Conservation (phyloP, 306 rosid species). For the Trifolium fragiferum region DNA sequence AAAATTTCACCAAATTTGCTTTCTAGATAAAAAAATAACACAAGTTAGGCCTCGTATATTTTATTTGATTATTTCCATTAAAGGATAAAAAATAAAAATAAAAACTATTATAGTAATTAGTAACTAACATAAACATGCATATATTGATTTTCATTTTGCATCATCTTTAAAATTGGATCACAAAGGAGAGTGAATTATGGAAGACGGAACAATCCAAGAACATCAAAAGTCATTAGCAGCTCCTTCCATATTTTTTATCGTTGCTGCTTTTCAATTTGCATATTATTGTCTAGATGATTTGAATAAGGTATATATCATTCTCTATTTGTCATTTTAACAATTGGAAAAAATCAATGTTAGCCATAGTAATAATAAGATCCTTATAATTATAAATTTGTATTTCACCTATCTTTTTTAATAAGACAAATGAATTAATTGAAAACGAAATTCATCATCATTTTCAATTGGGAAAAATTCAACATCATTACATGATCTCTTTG, state of each 20-base stretch:
- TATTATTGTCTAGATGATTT: conserved; percentile 51
- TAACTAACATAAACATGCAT: no score
- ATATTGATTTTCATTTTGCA: background rate
- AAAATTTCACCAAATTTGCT: no score
- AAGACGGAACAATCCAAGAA: conserved; percentile 41
- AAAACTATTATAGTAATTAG: background rate
- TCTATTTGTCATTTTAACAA: background rate
- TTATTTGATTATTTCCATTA: background rate
- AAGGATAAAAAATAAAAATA: background rate
- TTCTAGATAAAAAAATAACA: background rate
- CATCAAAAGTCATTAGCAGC: conserved; percentile 57
- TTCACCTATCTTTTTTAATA: background rate
- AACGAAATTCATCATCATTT: background rate
- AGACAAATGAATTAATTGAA: conserved; percentile 2
- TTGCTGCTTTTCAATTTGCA: conserved; percentile 57
- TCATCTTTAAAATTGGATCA: conserved; percentile 26
- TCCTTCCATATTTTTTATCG: conserved; percentile 54
- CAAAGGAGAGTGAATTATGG: conserved; percentile 38
- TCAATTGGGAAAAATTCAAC: background rate
- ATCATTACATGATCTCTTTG: background rate
- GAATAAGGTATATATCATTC: conserved; percentile 49
- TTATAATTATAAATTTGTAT: background rate
- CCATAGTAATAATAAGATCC: background rate
- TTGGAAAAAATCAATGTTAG: background rate
- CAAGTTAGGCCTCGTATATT: background rate